Conservation (phyloP, 108 stramenopile species). For the Cylindrotheca closterium region DNA sequence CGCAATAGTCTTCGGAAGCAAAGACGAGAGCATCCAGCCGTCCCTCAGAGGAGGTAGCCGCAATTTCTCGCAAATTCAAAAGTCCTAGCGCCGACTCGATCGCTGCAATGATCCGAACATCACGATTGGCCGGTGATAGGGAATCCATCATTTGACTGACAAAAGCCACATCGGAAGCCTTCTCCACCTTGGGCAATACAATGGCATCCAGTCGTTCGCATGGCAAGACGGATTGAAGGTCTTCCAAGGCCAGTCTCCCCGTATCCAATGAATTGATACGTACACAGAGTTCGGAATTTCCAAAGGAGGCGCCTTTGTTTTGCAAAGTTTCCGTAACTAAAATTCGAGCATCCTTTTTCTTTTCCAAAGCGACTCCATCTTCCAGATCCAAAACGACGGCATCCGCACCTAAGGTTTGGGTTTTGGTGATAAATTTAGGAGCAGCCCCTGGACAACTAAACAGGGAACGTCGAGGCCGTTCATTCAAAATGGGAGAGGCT, state of each 20-base stretch:
- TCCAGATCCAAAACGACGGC: constrained; percentile 41
- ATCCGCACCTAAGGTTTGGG: constrained; percentile 17
- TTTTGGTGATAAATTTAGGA: constrained; percentile 31
- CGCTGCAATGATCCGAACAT: constrained; percentile 39
- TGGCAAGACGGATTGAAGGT: constrained; percentile 38
- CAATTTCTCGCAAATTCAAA: constrained; percentile 35
- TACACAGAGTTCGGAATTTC: constrained; percentile 31
- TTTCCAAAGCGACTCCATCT: constrained; percentile 36
- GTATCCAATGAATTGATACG: constrained; percentile 46
- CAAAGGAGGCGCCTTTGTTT: background rate
- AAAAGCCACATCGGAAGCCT: constrained; percentile 28
- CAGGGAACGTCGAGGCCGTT: constrained; percentile 31
- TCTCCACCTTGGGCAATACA: constrained; percentile 43
- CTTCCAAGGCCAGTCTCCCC: constrained; percentile 22
- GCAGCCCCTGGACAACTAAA: constrained; percentile 38
- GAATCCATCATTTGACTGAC: constrained; percentile 24
- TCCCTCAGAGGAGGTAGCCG: background rate
- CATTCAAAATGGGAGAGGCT: no score
- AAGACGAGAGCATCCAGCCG: constrained; percentile 37
- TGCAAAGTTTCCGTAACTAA: constrained; percentile 24
- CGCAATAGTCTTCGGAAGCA: constrained; percentile 42
- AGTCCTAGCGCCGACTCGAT: constrained; percentile 42
- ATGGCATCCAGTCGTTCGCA: constrained; percentile 20
- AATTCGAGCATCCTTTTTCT: constrained; percentile 33
- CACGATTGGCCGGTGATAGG: background rate